Percentiles rank a stretch among this genome's conserved stretches.
phyloP scores from a whole-genome alignment of 306 rosid genomes.

The Sicyos baderoa region DNA sequence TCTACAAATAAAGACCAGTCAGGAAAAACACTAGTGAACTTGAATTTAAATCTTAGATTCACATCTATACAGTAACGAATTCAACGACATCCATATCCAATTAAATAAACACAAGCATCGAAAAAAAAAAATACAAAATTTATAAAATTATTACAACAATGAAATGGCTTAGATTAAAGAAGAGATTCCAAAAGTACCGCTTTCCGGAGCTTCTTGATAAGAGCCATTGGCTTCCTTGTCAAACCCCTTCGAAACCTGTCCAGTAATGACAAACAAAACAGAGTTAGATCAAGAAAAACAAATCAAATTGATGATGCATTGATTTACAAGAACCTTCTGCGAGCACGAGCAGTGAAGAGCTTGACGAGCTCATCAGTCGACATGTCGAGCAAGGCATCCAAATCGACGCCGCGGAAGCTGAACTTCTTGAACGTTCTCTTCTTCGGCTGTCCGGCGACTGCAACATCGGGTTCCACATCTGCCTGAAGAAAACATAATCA shows the following conservation, averaged over 20 bases:
- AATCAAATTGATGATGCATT: not conserved
- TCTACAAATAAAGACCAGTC: not conserved
- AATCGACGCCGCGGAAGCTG: slow-evolving; percentile 73
- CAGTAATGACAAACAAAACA: not conserved
- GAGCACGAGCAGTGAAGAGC: slow-evolving; percentile 73
- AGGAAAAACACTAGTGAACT: not conserved
- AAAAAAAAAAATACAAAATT: not conserved
- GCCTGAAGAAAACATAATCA: slow-evolving; percentile 30
- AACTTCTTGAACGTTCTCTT: slow-evolving; percentile 86
- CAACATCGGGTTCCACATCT: slow-evolving; percentile 49
- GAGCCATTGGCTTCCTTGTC: slow-evolving; percentile 84
- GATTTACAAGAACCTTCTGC: slow-evolving; percentile 40
- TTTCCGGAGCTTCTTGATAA: slow-evolving; percentile 85
- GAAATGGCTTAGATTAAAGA: not conserved
- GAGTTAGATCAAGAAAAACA: not conserved
- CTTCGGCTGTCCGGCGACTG: slow-evolving; percentile 53
- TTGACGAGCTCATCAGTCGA: slow-evolving; percentile 75
- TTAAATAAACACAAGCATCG: not conserved
- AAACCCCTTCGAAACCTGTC: slow-evolving; percentile 83
- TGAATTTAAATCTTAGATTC: not conserved
- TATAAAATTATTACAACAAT: not conserved
- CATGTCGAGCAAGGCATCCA: slow-evolving; percentile 75
- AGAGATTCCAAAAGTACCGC: slow-evolving; percentile 36
- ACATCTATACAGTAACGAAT: not conserved
- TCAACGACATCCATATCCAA: not conserved